Evolutionary conservation across 2,329 filamentous ascomycete genomes (phyloP), one percentile per base, ranked within the genome.

Genomic region (Fusarium foetens): DNA sequence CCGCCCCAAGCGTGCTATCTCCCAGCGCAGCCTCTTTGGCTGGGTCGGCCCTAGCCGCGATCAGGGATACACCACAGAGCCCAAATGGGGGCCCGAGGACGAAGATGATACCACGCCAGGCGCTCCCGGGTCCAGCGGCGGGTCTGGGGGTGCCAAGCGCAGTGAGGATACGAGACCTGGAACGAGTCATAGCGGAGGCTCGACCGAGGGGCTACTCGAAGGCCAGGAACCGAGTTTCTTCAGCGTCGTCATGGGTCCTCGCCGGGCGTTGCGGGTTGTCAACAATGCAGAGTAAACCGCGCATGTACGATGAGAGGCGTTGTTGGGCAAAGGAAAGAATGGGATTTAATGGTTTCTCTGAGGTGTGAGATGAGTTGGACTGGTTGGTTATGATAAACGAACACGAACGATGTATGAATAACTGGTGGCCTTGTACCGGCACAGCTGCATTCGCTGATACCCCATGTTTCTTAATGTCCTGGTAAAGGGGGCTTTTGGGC

Each of bases 151-250:
- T 39, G 54, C 72, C 43, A 74, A 76, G 61, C 75, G 70, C 39
- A 65, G 78, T 63, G 72, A 79, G 46, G 73, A 79, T 55, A 71
- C 75, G 49, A 73, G 77, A 51, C 76, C 74, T 45, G 75, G 70
- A 27, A 79, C 71, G 38, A 76, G 75, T 54, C 55, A 73, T 36
- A 76, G 77, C 68, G 58, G 78, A 55, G 89, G 90, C 62, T 89
- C 91, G 75, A 75, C 75, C 1, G 76, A 78, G 51, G 76, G 76
- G 3, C 76, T 93, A 69, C 76, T 92, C 21, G 85, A 83, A 7
- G 89, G 88, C 1, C 86, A 89, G 67, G 90, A 93, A 79, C 92
- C 92, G 66, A 92, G 87, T 64, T 94, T 93, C 81, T 90, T 92
- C 79, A 92, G 87, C 54, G 90, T 93, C 33, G 81, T 93, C 75